A percentile compares a stretch with the other conserved stretches of the same genome.
Evolutionary conservation across 352 stramenopile species (phyloP).

Genomic region (Phytopythium chamaehyphon): DNA sequence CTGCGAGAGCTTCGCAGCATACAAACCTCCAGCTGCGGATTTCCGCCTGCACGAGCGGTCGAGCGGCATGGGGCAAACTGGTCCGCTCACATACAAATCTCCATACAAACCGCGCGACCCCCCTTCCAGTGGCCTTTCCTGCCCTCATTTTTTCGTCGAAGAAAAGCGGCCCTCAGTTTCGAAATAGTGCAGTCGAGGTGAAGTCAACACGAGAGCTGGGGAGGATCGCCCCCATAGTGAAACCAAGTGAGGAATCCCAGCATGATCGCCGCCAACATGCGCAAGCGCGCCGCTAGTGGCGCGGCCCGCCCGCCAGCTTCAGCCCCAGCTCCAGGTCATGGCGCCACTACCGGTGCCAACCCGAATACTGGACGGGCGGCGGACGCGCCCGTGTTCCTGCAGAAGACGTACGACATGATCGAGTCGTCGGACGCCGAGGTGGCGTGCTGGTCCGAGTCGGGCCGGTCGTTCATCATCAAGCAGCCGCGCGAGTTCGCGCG

Average conservation of each 20-base stretch:
- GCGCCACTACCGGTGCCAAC: no score
- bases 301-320: background rate
- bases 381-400: conserved; percentile 78
- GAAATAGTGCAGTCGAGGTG: background rate
- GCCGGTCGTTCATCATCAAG: conserved; percentile 90
- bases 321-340: no score
- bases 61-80: background rate
- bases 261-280: conserved; percentile 31
- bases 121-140: background rate
- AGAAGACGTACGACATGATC: conserved; percentile 94
- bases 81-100: background rate
- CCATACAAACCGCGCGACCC: background rate
- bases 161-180: conserved; percentile 5
- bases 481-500: conserved; percentile 89
- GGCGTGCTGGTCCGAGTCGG: conserved; percentile 76
- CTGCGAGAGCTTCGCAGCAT: background rate
- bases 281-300: conserved; percentile 15
- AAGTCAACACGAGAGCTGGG: no score
- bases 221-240: background rate
- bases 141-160: background rate
- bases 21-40: background rate
- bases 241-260: conserved; percentile 24
- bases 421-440: conserved; percentile 77
- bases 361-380: no score
- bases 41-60: background rate